Percentiles rank a stretch among this genome's conserved stretches.
phyloP scores from a whole-genome alignment of 768 basidiomycete genomes.

The Auricularia sp. region DNA sequence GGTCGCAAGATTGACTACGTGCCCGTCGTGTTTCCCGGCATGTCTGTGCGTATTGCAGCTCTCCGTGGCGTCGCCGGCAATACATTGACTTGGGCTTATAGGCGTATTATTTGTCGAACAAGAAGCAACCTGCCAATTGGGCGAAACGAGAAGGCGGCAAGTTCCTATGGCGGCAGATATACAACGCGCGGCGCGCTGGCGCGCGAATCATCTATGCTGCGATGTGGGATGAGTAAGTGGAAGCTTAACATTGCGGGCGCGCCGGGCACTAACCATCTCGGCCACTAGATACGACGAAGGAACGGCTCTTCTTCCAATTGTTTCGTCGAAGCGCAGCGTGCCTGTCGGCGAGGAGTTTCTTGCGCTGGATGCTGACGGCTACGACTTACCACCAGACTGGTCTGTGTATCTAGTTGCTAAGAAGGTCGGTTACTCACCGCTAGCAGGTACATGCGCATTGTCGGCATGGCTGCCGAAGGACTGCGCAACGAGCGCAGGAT shows the following conservation, averaged over 20 bases:
- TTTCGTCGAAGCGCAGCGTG: conserved; percentile 44
- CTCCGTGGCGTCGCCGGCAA: background rate
- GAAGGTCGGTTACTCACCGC: conserved; percentile 1
- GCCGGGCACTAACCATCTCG: background rate
- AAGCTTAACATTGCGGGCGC: background rate
- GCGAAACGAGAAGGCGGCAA: conserved; percentile 62
- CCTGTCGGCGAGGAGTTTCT: conserved; percentile 48
- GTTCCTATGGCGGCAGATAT: conserved; percentile 72
- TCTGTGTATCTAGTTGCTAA: conserved; percentile 24
- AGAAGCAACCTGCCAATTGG: conserved; percentile 63
- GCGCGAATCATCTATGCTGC: conserved; percentile 65
- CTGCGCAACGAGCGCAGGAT: conserved; percentile 55
- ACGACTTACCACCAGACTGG: conserved; percentile 74
- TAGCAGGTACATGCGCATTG: conserved; percentile 66
- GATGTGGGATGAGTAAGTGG: conserved; percentile 74
- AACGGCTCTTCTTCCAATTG: conserved; percentile 69
- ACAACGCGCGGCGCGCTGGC: conserved; percentile 52
- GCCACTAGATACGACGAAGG: conserved; percentile 69
- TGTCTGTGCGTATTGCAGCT: conserved; percentile 46
- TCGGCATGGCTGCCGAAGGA: conserved; percentile 59
- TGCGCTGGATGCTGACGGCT: conserved; percentile 69
- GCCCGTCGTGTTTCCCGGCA: conserved; percentile 75
- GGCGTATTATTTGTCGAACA: conserved; percentile 63
- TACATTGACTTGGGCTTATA: conserved; percentile 19
- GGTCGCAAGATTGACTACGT: conserved; percentile 62